Base-by-base conservation (phyloP, 768 basidiomycete genomes). In the Pisolithus microcarpus region DNA sequence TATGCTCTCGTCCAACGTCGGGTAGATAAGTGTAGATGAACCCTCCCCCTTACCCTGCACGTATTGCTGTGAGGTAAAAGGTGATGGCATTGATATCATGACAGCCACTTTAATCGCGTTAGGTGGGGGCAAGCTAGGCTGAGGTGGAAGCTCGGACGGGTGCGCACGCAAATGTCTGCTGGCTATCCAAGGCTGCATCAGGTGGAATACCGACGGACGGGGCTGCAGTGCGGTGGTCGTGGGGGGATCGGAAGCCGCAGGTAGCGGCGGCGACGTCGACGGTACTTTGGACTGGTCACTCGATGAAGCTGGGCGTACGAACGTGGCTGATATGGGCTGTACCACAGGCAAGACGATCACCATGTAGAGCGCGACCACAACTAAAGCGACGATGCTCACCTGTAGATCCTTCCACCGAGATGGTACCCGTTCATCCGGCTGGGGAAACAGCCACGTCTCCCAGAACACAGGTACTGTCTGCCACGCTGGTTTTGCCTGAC, bases 11-110 rank as follows among this genome's bases (percentile, higher is more conserved):
- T 30, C 53, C 55, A 38, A 18, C 56, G 1, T 15, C 5, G 28
- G 40, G 34, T 44, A 36, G 46, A 38, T 30, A 40, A 37, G 43
- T 18, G 43, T 34, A 37, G 31, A 39, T 8, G 48, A 31, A 7
- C 48, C 43, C 31, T 30, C 24, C 13, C 37, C 28, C 0, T 24
- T 30, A 34, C 16, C 23, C 13, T 38, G 16, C 11, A 28, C 16
- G 28, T 26, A 19, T 5, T 44, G 37, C n/a, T 23, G 7, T 9
- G 11, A 46, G 19, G 46, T 44, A 6, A 49, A 37, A 1, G 47
- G 60, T 7, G 61, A 60, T 7, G 79, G 79, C 76, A 80, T 78
- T 11, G 63, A 65, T 38, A 80, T 70, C 64, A 79, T 61, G 34
- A 78, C 68, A 0, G 70, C 70, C 18, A 79, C 61, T 44, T 75